These are phyloP conservation scores for Moniliella sp. DNA, from an alignment of 1,284 basidiomycete genomes.

Conservation along the genomic window DNA sequence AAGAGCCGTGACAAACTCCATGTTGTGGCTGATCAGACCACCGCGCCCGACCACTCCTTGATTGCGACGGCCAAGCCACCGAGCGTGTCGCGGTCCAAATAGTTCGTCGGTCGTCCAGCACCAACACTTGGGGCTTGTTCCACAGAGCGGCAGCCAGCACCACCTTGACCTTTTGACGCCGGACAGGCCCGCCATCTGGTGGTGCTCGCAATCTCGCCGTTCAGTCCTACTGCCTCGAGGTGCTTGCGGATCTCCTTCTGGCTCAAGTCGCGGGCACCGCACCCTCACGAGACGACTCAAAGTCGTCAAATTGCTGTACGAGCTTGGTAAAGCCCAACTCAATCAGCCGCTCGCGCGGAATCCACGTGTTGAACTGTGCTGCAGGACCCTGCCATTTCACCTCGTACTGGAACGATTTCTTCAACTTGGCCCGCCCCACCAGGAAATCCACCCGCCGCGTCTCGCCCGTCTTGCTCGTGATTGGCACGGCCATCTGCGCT, in stretches of 20 bases:
- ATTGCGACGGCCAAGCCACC: slow-evolving; percentile 88
- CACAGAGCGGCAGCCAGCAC: slow-evolving; percentile 33
- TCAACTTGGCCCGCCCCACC: slow-evolving; percentile 90
- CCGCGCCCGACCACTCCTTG: slow-evolving; percentile 82
- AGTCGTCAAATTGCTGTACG: slow-evolving; percentile 84
- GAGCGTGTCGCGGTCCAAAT: slow-evolving; percentile 45
- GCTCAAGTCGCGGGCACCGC: slow-evolving; percentile 46
- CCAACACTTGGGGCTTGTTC: slow-evolving; percentile 31
- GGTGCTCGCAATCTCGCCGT: slow-evolving; percentile 40
- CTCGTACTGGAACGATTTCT: slow-evolving; percentile 78
- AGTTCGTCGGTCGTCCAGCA: slow-evolving; percentile 63
- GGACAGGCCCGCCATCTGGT: slow-evolving; percentile 24
- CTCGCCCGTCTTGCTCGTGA: slow-evolving; percentile 75
- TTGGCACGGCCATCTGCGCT: slow-evolving; percentile 60
- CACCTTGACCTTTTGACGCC: slow-evolving; percentile 82
- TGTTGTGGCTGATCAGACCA: slow-evolving; percentile 87
- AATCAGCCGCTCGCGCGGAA: slow-evolving; percentile 68
- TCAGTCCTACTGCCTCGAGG: slow-evolving; percentile 56
- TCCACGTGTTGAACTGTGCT: slow-evolving; percentile 81
- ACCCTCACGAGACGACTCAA: slow-evolving; percentile 58
- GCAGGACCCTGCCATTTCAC: slow-evolving; percentile 84
- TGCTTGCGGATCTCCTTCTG: slow-evolving; percentile 31
- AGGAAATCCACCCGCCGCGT: slow-evolving; percentile 68
- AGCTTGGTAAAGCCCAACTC: slow-evolving; percentile 75
- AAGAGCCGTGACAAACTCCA: slow-evolving; percentile 30